A percentile compares a stretch with the other conserved stretches of the same genome.
Evolutionary conservation across 257 asterid species (phyloP).

Genomic region (Rhazya stricta): DNA sequence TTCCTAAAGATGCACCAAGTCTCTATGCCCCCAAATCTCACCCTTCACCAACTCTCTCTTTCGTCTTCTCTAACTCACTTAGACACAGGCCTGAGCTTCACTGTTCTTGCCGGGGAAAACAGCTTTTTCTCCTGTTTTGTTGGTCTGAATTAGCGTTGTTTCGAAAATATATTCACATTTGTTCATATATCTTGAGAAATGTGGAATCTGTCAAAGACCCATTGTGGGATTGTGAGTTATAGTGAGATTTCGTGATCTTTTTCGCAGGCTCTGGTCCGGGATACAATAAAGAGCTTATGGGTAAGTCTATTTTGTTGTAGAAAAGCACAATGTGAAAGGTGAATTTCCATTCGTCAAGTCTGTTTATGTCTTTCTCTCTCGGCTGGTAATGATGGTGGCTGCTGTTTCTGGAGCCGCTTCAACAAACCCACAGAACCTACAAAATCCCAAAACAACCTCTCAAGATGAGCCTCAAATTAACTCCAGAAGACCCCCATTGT

Average conservation of each 20-base stretch:
- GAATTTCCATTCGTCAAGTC: slow-evolving; percentile 24
- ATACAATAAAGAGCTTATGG: slow-evolving; percentile 31
- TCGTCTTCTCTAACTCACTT: slow-evolving; percentile 24
- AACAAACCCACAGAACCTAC: slow-evolving; percentile 43
- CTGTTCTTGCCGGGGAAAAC: slow-evolving; percentile 34
- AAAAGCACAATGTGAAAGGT: slow-evolving; percentile 51
- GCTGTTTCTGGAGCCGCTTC: slow-evolving; percentile 86
- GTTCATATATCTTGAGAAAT: slow-evolving; percentile 26
- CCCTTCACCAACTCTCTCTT: slow-evolving; percentile 21
- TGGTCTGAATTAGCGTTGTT: slow-evolving; percentile 16
- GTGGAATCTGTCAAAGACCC: slow-evolving; percentile 38
- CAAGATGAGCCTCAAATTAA: slow-evolving; percentile 32
- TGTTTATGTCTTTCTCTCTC: slow-evolving; percentile 24
- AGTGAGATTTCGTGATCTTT: slow-evolving; percentile 51
- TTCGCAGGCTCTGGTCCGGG: slow-evolving; percentile 34
- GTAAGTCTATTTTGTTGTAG: slow-evolving; percentile 31
- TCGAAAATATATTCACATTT: slow-evolving; percentile 6
- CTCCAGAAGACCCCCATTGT: slow-evolving; percentile 62
- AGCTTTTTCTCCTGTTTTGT: slow-evolving; percentile 17
- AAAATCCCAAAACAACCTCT: slow-evolving; percentile 35
- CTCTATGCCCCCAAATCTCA: slow-evolving; percentile 40
- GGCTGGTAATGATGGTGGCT: slow-evolving; percentile 73
- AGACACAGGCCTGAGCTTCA: slow-evolving; percentile 32
- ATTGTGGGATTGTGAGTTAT: slow-evolving; percentile 36
- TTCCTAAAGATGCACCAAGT: slow-evolving; percentile 28